These are phyloP conservation scores for Digitaria exilis DNA, from an alignment of 202 grass and related monocot genomes.

Conservation along the genomic window DNA sequence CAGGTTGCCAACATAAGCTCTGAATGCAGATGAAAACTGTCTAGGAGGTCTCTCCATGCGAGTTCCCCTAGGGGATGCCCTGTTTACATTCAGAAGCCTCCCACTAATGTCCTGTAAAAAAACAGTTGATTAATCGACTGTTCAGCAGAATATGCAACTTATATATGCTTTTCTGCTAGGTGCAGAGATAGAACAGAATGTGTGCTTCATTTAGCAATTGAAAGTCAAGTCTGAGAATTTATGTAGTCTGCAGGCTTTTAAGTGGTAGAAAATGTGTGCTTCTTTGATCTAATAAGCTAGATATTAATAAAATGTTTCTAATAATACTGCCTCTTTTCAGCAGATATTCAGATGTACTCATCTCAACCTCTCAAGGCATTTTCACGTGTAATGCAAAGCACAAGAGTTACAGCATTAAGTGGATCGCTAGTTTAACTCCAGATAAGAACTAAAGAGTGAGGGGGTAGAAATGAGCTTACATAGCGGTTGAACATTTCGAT, in stretches of 20 bases:
- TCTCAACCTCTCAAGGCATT: constrained; percentile 9
- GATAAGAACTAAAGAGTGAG: background rate
- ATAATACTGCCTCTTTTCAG: background rate
- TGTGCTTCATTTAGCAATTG: background rate
- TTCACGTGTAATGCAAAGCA: constrained; percentile 9
- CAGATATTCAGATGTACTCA: background rate
- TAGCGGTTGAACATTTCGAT: constrained; percentile 76
- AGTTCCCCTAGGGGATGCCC: constrained; percentile 72
- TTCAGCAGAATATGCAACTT: background rate
- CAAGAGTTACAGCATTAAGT: background rate
- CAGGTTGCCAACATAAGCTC: constrained; percentile 92
- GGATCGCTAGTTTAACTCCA: background rate
- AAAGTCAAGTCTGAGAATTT: background rate
- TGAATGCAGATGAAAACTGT: constrained; percentile 51
- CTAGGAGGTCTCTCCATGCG: constrained; percentile 64
- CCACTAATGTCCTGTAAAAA: constrained; percentile 65
- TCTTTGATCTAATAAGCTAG: background rate
- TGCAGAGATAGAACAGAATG: background rate
- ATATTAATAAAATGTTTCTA: background rate
- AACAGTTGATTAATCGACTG: background rate
- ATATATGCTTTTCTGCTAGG: background rate
- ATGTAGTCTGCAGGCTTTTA: background rate
- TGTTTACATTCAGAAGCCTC: constrained; percentile 82
- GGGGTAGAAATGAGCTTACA: constrained; percentile 49
- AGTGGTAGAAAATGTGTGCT: background rate